Conservation (phyloP, 108 stramenopile species). For the Skeletonema menzelii region DNA sequence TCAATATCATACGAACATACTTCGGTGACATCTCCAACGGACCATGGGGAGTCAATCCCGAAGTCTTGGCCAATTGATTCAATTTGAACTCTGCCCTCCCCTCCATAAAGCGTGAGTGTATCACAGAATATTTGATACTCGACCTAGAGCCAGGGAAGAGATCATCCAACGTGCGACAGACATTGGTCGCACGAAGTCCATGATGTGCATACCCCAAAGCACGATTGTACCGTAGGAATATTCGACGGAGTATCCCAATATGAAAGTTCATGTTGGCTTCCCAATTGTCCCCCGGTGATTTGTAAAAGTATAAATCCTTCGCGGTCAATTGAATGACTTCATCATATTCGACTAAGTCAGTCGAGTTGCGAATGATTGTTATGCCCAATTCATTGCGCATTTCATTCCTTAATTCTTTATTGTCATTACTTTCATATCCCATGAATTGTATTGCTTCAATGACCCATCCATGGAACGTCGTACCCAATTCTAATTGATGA, state of each 20-base stretch:
- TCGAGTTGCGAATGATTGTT: constrained; percentile 11
- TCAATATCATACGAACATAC: constrained; percentile 26
- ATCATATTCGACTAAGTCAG: background rate
- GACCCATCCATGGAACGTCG: constrained; percentile 28
- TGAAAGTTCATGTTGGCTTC: constrained; percentile 9
- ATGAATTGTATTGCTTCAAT: constrained; percentile 18
- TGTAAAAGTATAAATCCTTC: constrained; percentile 22
- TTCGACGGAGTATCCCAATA: constrained; percentile 17
- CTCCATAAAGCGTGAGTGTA: constrained; percentile 4
- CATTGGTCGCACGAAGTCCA: background rate
- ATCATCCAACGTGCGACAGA: constrained; percentile 6
- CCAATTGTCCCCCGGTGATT: constrained; percentile 2
- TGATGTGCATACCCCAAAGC: constrained; percentile 17
- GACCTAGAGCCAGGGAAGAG: constrained; percentile 1
- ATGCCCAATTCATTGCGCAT: constrained; percentile 21
- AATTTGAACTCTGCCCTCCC: background rate
- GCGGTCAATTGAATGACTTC: constrained; percentile 9
- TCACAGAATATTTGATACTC: background rate
- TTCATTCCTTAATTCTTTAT: constrained; percentile 12
- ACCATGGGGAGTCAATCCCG: background rate
- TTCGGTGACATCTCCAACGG: constrained; percentile 26
- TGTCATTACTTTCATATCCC: background rate
- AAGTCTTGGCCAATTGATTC: background rate
- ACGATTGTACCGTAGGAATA: constrained; percentile 21
- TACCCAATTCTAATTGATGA: constrained; percentile 22